These are phyloP conservation scores for Scedosporium dehoogii DNA, from an alignment of 2,329 filamentous ascomycete genomes.

Conservation along the genomic window DNA sequence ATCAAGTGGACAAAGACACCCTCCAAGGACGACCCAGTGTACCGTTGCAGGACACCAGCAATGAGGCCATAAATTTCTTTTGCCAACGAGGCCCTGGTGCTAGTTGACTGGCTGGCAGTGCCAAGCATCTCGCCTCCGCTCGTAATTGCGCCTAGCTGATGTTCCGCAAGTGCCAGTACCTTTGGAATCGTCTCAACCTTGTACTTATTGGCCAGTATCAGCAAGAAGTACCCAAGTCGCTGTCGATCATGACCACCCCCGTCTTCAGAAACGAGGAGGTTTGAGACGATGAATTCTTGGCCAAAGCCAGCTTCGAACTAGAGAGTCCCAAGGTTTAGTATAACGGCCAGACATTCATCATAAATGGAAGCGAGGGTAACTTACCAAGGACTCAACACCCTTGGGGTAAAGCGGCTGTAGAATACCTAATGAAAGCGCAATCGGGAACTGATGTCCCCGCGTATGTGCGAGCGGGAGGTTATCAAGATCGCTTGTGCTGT, in stretches of 20 bases:
- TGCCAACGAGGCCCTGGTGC: neutral
- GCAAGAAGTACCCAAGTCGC: slow-evolving; percentile 19
- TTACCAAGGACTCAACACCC: slow-evolving; percentile 23
- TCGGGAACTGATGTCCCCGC: neutral
- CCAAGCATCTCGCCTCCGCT: neutral
- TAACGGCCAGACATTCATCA: neutral
- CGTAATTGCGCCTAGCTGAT: slow-evolving; percentile 9
- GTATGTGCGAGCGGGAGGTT: neutral
- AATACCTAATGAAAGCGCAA: slow-evolving; percentile 25
- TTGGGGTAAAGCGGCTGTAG: slow-evolving; percentile 25
- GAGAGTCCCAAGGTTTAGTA: slow-evolving; percentile 7
- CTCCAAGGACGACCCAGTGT: slow-evolving; percentile 23
- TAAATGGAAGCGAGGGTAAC: neutral
- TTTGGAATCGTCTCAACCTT: slow-evolving; percentile 21
- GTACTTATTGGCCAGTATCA: slow-evolving; percentile 35
- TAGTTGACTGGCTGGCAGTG: neutral
- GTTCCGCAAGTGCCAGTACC: slow-evolving; percentile 13
- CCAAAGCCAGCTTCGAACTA: slow-evolving; percentile 26
- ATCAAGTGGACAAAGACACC: slow-evolving; percentile 24
- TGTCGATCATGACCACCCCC: neutral
- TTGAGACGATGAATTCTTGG: slow-evolving; percentile 20
- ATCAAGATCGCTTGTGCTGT: neutral
- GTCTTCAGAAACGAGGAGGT: slow-evolving; percentile 1
- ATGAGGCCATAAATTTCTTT: slow-evolving; percentile 14
- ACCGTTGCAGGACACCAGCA: slow-evolving; percentile 26